These are phyloP conservation scores for Senna tora DNA, from an alignment of 306 rosid species.

Conservation along the genomic window DNA sequence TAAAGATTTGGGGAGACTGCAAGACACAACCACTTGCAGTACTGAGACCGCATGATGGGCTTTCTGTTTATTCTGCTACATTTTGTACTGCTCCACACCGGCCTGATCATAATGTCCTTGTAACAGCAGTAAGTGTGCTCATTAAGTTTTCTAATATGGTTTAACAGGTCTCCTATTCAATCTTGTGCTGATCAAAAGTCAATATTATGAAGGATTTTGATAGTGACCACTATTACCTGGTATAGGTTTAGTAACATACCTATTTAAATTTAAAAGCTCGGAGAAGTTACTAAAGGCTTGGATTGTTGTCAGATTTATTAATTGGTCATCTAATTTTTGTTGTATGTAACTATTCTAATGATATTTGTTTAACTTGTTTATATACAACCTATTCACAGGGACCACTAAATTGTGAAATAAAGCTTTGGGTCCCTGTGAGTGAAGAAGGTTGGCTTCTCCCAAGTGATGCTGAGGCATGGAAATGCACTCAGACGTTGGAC, in stretches of 20 bases:
- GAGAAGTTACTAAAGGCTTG: background rate
- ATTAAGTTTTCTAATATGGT: constrained; percentile 6
- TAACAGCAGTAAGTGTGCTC: constrained; percentile 69
- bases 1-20: constrained; percentile 91
- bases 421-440: constrained; percentile 79
- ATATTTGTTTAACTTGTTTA: constrained; percentile 29
- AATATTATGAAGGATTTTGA: constrained; percentile 1
- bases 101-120: constrained; percentile 84
- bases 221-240: constrained; percentile 24
- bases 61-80: constrained; percentile 80
- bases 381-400: constrained; percentile 54
- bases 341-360: background rate
- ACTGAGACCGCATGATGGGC: constrained; percentile 83
- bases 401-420: constrained; percentile 84
- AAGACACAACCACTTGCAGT: constrained; percentile 79
- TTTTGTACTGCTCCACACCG: constrained; percentile 80
- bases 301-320: background rate
- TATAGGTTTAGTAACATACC: background rate
- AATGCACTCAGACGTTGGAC: constrained; percentile 81
- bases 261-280: background rate
- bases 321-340: background rate
- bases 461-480: constrained; percentile 84
- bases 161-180: constrained; percentile 2
- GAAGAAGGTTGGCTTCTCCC: constrained; percentile 95
- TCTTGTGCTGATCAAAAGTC: background rate